Evolutionary conservation across 1,139 yeast species (phyloP).

Genomic region (Kluyveromyces sp.): DNA sequence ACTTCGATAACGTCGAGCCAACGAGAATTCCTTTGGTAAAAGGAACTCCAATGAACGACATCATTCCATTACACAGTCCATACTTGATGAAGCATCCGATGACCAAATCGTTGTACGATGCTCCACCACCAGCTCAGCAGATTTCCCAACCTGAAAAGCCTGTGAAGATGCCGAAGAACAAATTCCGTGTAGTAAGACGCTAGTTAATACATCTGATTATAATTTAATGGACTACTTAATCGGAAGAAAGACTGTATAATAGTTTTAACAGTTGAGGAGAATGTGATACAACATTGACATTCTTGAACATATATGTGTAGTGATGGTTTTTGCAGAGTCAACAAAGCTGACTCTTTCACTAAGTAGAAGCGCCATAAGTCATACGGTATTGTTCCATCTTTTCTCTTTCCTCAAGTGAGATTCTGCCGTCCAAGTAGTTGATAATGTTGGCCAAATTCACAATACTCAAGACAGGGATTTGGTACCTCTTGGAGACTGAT

Average conservation of each 20-base stretch:
- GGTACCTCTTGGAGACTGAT: constrained; percentile 62
- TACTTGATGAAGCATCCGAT: constrained; percentile 79
- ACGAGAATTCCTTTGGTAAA: constrained; percentile 67
- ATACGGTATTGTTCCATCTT: constrained; percentile 55
- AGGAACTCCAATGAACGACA: constrained; percentile 78
- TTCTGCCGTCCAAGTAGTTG: constrained; percentile 48
- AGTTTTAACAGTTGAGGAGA: neutral
- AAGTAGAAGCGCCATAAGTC: constrained; percentile 30
- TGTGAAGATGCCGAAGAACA: constrained; percentile 39
- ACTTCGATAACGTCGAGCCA: constrained; percentile 44
- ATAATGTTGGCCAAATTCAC: constrained; percentile 73
- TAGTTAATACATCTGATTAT: constrained; percentile 9
- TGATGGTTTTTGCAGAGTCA: too few species aligned
- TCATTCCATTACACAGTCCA: constrained; percentile 79
- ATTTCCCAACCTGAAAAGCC: constrained; percentile 23
- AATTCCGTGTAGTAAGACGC: constrained; percentile 36
- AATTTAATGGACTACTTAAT: neutral
- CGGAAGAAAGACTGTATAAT: too few species aligned
- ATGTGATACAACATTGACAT: neutral
- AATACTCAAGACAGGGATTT: constrained; percentile 78
- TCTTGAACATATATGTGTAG: neutral
- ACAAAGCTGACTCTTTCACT: too few species aligned
- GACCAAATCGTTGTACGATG: constrained; percentile 64
- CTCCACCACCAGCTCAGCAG: constrained; percentile 37
- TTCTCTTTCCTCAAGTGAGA: constrained; percentile 47